Conservation (phyloP, 768 basidiomycete species). For the Phanerochaete sordida region DNA sequence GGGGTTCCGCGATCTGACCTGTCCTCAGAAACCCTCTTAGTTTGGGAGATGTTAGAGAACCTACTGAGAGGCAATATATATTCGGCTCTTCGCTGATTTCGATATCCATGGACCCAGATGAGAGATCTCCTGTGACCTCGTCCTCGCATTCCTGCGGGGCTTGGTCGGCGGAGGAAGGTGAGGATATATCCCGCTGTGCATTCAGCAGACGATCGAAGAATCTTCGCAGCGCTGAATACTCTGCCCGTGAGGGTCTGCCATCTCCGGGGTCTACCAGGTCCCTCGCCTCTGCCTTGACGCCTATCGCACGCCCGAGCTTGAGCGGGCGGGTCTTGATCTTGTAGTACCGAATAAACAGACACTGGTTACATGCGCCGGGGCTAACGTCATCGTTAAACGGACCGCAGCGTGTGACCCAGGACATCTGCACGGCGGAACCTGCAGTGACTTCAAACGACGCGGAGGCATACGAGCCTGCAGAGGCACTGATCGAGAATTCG, state of each 20-base stretch:
- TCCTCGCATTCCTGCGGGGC: not conserved
- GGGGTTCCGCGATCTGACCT: not conserved
- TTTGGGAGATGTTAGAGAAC: not conserved
- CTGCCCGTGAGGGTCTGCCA: no score
- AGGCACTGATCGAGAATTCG: not conserved
- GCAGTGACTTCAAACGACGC: not conserved
- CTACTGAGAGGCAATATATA: not conserved
- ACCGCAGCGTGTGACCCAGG: not conserved
- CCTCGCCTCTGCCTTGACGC: not conserved
- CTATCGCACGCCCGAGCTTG: not conserved
- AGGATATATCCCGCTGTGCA: not conserved
- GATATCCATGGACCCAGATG: not conserved
- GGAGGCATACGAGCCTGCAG: not conserved
- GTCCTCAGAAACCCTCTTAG: not conserved
- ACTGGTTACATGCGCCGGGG: not conserved
- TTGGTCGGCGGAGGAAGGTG: not conserved
- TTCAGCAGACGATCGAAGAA: no score
- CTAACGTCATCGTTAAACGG: not conserved
- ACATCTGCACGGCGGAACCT: not conserved
- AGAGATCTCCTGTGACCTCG: not conserved
- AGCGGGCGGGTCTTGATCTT: conserved; percentile 2
- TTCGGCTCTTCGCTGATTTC: not conserved
- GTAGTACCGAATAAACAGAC: not conserved
- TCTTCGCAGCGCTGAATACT: no score
- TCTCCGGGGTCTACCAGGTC: no score